phyloP scores from a whole-genome alignment of 2,329 filamentous ascomycete genomes.

The Thelonectria blattea region DNA sequence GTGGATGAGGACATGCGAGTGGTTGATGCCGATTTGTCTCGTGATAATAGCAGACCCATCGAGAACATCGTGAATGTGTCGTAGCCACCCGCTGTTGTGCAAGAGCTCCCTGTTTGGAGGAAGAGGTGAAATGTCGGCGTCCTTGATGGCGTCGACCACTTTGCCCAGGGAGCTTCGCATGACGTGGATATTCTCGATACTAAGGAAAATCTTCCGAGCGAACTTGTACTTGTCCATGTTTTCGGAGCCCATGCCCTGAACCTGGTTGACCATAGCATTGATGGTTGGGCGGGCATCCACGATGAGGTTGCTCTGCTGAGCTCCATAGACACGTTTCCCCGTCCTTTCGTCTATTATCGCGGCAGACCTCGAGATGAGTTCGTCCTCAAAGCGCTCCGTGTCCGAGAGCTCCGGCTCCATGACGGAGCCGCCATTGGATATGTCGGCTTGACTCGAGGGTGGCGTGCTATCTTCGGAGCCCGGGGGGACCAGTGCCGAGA shows the following conservation, averaged over 20 bases:
- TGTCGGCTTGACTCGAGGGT: constrained; percentile 57
- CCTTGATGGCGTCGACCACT: constrained; percentile 88
- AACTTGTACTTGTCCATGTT: constrained; percentile 98
- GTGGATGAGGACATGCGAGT: constrained; percentile 95
- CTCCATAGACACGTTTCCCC: constrained; percentile 78
- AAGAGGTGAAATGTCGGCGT: constrained; percentile 84
- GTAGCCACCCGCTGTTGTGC: constrained; percentile 86
- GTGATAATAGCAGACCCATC: constrained; percentile 86
- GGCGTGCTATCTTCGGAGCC: constrained; percentile 45
- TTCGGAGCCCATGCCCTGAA: constrained; percentile 90
- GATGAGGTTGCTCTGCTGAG: constrained; percentile 91
- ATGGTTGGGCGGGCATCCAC: constrained; percentile 94
- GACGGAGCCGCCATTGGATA: constrained; percentile 42
- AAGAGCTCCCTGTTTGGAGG: constrained; percentile 83
- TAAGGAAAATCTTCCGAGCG: constrained; percentile 88
- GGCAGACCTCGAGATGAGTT: constrained; percentile 57
- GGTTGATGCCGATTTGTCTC: constrained; percentile 85
- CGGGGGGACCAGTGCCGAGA: constrained; percentile 55
- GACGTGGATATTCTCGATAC: constrained; percentile 97
- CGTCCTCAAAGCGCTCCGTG: constrained; percentile 71
- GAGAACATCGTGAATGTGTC: constrained; percentile 83
- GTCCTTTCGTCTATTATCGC: constrained; percentile 62
- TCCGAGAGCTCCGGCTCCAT: constrained; percentile 62
- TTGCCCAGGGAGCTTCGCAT: constrained; percentile 92
- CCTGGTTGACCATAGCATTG: constrained; percentile 94